A percentile compares a stretch with the other conserved stretches of the same genome.
These are phyloP conservation scores for Paramecium sexaurelia DNA, from an alignment of 73 alveolate species.

Conservation along the genomic window DNA sequence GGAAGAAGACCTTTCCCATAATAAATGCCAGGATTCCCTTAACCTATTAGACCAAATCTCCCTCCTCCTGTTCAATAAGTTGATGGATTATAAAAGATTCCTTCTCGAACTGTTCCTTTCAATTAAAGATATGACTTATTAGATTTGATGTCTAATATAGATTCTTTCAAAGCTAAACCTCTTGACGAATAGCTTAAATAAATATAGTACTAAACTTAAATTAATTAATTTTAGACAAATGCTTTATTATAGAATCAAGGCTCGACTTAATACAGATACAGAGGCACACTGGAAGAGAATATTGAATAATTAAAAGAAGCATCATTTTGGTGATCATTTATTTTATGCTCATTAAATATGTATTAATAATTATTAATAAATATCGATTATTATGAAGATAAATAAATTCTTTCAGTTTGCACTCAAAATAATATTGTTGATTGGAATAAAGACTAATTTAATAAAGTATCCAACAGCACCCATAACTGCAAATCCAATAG, in stretches of 20 bases:
- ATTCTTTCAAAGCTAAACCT: neutral
- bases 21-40: neutral
- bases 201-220: neutral
- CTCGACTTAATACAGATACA: neutral
- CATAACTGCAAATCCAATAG: conserved; percentile 88
- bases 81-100: neutral
- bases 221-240: neutral
- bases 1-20: neutral
- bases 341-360: neutral
- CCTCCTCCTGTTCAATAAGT: neutral
- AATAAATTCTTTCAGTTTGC: neutral
- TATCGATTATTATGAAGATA: neutral
- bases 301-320: conserved; percentile 2
- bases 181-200: neutral
- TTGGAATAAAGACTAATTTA: conserved; percentile 89
- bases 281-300: conserved; percentile 20
- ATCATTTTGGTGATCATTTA: conserved; percentile 7
- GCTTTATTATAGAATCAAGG: conserved; percentile 9
- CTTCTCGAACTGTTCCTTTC: neutral
- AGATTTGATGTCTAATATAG: neutral
- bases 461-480: conserved; percentile 88
- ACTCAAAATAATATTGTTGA: conserved; percentile 83
- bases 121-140: neutral
- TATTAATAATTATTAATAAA: too few species aligned
- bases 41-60: neutral